phyloP scores from a whole-genome alignment of 179 eudicot genomes.

The Sideroxylon spinosum region DNA sequence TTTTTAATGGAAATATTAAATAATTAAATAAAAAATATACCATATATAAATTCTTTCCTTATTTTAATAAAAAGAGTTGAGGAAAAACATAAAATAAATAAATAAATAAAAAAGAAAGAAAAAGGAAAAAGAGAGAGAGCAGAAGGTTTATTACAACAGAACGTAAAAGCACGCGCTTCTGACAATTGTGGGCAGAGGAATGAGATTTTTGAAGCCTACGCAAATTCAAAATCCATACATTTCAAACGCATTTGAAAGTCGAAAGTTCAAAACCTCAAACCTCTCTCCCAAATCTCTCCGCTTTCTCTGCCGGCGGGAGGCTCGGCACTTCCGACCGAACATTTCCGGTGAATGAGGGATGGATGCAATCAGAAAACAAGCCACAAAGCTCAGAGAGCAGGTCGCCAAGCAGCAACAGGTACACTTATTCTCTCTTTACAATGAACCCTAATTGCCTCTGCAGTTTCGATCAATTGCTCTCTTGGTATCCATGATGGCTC shows the following conservation, averaged over 20 bases:
- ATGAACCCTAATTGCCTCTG: conserved; percentile 9
- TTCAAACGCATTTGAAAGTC: too few relatives aligned
- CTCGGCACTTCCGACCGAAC: background rate
- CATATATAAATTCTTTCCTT: too few relatives aligned
- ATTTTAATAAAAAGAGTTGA: too few relatives aligned
- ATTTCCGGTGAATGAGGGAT: conserved; percentile 20
- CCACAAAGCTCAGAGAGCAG: conserved; percentile 56
- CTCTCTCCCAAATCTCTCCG: background rate
- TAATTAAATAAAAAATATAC: too few relatives aligned
- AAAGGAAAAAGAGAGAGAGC: background rate
- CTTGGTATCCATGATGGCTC: background rate
- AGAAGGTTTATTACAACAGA: background rate
- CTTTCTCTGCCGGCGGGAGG: background rate
- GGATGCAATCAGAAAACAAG: conserved; percentile 63
- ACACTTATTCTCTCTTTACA: background rate
- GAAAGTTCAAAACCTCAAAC: too few relatives aligned
- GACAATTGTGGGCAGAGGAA: background rate
- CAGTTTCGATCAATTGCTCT: conserved; percentile 7
- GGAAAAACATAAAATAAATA: too few relatives aligned
- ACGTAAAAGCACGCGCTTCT: background rate
- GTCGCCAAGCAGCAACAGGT: conserved; percentile 67
- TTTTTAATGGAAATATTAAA: too few relatives aligned
- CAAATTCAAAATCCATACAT: background rate
- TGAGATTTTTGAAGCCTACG: background rate
- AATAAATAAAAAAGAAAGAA: background rate